Conservation (phyloP, 495 filamentous ascomycete genomes). For the Aspergillus biplanus region DNA sequence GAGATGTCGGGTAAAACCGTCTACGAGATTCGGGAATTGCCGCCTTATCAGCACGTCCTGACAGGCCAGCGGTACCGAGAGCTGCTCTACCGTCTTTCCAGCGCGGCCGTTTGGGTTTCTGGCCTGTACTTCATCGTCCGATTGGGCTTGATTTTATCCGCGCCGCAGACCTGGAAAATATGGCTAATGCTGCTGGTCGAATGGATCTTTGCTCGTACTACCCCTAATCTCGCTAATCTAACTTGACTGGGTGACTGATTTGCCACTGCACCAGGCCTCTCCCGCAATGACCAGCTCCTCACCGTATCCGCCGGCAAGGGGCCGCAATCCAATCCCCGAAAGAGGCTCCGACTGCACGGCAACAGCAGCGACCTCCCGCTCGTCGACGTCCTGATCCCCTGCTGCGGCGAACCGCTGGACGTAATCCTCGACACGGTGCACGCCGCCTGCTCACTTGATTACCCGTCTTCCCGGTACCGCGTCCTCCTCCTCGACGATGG, state of each 20-base stretch:
- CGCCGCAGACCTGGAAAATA: slow-evolving; percentile 31
- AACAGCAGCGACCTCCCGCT: slow-evolving; percentile 33
- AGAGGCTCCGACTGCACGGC: slow-evolving; percentile 31
- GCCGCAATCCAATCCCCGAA: slow-evolving; percentile 15
- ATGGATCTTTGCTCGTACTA: slow-evolving; percentile 32
- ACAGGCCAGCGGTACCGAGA: slow-evolving; percentile 27
- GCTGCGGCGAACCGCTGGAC: slow-evolving; percentile 53
- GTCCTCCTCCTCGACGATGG: slow-evolving; percentile 57
- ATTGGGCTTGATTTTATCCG: slow-evolving; percentile 19
- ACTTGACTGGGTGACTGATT: not conserved
- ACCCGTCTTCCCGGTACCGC: slow-evolving; percentile 48
- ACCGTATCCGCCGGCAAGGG: slow-evolving; percentile 26
- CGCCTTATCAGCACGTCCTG: slow-evolving; percentile 24
- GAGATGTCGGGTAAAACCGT: slow-evolving; percentile 11
- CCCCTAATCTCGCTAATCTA: no score
- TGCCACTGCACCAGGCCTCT: slow-evolving; percentile 24
- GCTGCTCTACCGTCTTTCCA: slow-evolving; percentile 28
- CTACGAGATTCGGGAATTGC: slow-evolving; percentile 32
- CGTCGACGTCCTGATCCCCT: slow-evolving; percentile 53
- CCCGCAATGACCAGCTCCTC: slow-evolving; percentile 33
- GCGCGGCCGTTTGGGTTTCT: slow-evolving; percentile 28
- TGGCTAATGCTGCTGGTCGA: slow-evolving; percentile 38
- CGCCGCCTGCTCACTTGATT: slow-evolving; percentile 52
- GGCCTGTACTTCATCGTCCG: slow-evolving; percentile 32
- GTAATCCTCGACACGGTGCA: slow-evolving; percentile 56